A percentile compares a stretch with the other conserved stretches of the same genome.
Evolutionary conservation across 75 land plant genomes (phyloP).

Genomic region (Azolla pinnata): DNA sequence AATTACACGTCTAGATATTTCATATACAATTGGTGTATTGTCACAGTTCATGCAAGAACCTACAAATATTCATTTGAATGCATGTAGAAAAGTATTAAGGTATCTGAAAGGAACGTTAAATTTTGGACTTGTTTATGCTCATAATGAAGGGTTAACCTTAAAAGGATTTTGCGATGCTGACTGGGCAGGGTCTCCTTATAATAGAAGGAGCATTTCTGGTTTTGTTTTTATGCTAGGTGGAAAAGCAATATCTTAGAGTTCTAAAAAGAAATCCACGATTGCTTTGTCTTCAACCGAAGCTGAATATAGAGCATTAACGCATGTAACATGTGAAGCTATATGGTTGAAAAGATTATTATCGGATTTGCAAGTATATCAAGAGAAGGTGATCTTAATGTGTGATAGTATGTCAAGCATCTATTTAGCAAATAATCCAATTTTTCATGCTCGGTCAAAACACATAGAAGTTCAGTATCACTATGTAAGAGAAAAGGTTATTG

Average conservation of each 20-base stretch:
- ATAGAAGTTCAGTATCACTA: too few species aligned
- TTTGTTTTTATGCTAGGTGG: slow-evolving; percentile 13
- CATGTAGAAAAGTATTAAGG: slow-evolving; percentile 11
- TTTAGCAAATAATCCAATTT: background rate
- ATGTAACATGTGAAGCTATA: slow-evolving; percentile 12
- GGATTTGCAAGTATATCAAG: slow-evolving; percentile 4
- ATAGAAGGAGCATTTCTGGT: slow-evolving; percentile 18
- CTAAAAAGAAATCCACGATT: slow-evolving; percentile 15
- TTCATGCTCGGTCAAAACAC: background rate
- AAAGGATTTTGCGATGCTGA: slow-evolving; percentile 17
- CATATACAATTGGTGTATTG: slow-evolving; percentile 1
- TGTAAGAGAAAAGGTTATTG: too few species aligned
- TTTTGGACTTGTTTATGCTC: slow-evolving; percentile 7
- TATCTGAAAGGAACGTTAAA: too few species aligned
- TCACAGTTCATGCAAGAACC: slow-evolving; percentile 17
- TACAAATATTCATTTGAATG: slow-evolving; percentile 2
- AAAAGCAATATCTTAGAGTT: slow-evolving; percentile 19
- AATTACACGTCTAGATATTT: slow-evolving; percentile 6
- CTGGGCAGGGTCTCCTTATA: slow-evolving; percentile 15
- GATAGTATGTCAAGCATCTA: background rate
- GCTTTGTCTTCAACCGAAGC: slow-evolving; percentile 12
- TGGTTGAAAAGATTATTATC: slow-evolving; percentile 17
- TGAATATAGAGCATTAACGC: slow-evolving; percentile 10
- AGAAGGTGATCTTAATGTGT: too few species aligned
- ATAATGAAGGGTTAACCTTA: background rate